Conservation (phyloP, 352 stramenopile species). For the Globisporangium barbulae region DNA sequence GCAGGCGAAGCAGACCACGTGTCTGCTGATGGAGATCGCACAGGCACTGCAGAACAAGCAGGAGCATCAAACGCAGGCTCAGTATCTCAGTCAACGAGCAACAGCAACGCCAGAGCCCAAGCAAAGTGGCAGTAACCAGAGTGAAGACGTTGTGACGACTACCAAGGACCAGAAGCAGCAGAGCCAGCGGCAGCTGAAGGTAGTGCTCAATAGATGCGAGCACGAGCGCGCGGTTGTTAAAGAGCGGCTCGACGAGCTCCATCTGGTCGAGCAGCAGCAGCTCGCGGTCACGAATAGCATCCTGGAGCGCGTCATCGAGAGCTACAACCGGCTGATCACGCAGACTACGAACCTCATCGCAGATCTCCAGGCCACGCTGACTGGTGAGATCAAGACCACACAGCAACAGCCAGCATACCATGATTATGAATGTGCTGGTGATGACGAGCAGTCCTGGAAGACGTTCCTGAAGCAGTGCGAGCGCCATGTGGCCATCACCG, state of each 20-base stretch:
- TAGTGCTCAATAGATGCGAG: constrained; percentile 18
- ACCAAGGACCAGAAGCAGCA: constrained; percentile 1
- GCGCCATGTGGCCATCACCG: constrained; percentile 26
- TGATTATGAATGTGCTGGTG: constrained; percentile 1
- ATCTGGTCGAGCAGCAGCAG: constrained; percentile 33
- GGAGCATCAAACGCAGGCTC: constrained; percentile 21
- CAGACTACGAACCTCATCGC: constrained; percentile 13
- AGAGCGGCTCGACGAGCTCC: constrained; percentile 37
- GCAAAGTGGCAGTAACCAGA: background rate
- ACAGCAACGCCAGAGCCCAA: background rate
- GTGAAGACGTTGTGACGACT: background rate
- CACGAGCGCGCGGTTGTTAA: constrained; percentile 25
- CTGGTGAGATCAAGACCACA: background rate
- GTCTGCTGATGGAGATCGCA: constrained; percentile 42
- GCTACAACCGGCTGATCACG: constrained; percentile 24
- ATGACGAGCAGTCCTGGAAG: constrained; percentile 7
- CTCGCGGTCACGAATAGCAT: constrained; percentile 21
- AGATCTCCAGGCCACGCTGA: constrained; percentile 20
- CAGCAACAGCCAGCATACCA: background rate
- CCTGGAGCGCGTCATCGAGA: constrained; percentile 18
- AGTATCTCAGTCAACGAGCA: background rate
- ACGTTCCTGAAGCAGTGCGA: constrained; percentile 12
- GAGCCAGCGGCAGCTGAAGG: background rate
- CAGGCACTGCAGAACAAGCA: constrained; percentile 40
- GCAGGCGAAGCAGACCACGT: constrained; percentile 34